phyloP scores from a whole-genome alignment of 768 basidiomycete species.

The Rhodosporidiobolus sp. region DNA sequence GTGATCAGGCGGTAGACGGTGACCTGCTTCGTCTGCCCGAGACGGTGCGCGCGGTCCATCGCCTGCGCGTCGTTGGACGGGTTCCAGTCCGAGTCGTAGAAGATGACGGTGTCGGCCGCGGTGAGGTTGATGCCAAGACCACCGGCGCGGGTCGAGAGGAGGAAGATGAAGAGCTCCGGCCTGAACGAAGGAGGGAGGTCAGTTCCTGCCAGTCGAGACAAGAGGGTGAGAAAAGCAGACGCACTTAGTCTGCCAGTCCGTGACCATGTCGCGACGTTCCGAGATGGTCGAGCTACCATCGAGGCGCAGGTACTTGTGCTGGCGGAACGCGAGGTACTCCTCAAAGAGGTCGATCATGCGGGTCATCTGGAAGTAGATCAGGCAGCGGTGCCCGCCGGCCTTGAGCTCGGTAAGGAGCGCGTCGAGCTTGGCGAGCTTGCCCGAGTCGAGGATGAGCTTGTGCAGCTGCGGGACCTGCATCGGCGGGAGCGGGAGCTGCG shows the following conservation, averaged over 20 bases:
- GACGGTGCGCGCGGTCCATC: conserved; percentile 90
- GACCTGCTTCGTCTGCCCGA: conserved; percentile 91
- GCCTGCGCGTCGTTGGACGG: conserved; percentile 72
- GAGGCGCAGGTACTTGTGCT: conserved; percentile 50
- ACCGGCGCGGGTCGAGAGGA: conserved; percentile 84
- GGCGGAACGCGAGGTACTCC: conserved; percentile 93
- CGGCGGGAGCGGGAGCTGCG: conserved; percentile 73
- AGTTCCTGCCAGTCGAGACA: too few species aligned
- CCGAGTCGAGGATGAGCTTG: conserved; percentile 91
- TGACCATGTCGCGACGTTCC: conserved; percentile 97
- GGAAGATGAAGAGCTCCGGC: conserved; percentile 90
- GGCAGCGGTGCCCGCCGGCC: conserved; percentile 82
- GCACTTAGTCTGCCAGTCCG: conserved; percentile 96
- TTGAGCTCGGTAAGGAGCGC: conserved; percentile 86
- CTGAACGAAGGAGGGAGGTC: conserved; percentile 53
- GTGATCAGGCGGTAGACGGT: conserved; percentile 55
- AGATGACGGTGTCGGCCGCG: conserved; percentile 62
- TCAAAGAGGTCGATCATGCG: conserved; percentile 99
- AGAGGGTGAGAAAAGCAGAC: conserved; percentile 38
- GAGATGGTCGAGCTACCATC: conserved; percentile 77
- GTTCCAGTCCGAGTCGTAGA: conserved; percentile 96
- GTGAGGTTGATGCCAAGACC: conserved; percentile 65
- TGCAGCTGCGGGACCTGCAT: conserved; percentile 95
- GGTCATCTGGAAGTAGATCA: conserved; percentile 99
- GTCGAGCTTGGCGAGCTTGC: conserved; percentile 89